phyloP scores from a whole-genome alignment of 164 flowering plant species.

The Brasenia schreberi region DNA sequence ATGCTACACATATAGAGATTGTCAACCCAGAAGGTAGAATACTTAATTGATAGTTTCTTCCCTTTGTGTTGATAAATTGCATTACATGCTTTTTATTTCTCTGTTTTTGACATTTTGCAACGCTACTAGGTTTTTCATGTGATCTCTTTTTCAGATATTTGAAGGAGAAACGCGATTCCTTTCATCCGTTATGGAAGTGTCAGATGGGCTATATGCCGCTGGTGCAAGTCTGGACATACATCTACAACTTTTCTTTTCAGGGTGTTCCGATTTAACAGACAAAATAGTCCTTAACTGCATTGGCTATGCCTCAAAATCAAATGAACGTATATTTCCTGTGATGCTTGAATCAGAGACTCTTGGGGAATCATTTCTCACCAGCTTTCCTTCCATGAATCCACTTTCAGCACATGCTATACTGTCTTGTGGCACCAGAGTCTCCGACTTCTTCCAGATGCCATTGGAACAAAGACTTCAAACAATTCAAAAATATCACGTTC shows the following conservation, averaged over 20 bases:
- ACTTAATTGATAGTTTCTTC: too few relatives aligned
- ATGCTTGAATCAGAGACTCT: conserved; percentile 85
- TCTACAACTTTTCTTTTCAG: conserved; percentile 69
- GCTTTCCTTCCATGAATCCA: conserved; percentile 84
- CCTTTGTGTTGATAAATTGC: too few relatives aligned
- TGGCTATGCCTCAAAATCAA: conserved; percentile 21
- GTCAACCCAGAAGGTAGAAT: too few relatives aligned
- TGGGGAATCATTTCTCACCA: conserved; percentile 81
- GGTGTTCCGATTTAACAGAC: conserved; percentile 67
- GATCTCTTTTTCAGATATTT: conserved; percentile 39
- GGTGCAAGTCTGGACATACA: conserved; percentile 76
- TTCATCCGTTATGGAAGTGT: conserved; percentile 66
- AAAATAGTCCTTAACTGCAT: conserved; percentile 66
- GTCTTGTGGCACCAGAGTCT: conserved; percentile 43
- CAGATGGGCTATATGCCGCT: conserved; percentile 89
- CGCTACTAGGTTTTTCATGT: too few relatives aligned
- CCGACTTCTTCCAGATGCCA: conserved; percentile 48
- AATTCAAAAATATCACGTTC: conserved; percentile 41
- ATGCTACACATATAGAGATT: too few relatives aligned
- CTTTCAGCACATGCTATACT: conserved; percentile 84
- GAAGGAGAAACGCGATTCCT: conserved; percentile 73
- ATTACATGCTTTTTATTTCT: too few relatives aligned
- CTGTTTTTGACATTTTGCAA: too few relatives aligned
- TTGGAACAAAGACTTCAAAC: conserved; percentile 32
- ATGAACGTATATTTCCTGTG: conserved; percentile 33